Evolutionary conservation across 176 grass and related monocot species (phyloP), one percentile per base, ranked within the genome.

Genomic region (Thinopyrum elongatum): DNA sequence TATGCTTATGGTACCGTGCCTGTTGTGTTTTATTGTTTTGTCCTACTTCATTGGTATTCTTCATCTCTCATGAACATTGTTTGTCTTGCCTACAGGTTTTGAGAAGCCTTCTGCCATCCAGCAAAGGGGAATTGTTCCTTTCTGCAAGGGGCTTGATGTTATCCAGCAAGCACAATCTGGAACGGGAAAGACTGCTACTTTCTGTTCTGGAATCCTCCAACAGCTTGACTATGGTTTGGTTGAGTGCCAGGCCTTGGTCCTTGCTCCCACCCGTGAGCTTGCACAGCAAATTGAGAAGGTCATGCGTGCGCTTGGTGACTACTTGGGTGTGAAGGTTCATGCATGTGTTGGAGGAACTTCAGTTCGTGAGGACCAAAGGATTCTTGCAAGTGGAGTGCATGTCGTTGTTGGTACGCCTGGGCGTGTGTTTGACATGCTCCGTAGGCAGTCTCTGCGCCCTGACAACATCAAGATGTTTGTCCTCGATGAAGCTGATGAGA

Each of bases 91-190:
- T 66, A 11, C 81, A 97, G 95, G 95, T 90, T 97, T 97, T 83
- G 95, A 97, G 91, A 97, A 95, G 36, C 95, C 95, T 55, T 97
- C 95, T 25, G 95, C 95, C 27, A 97, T 97, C 61, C 95, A 95
- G 85, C 95, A 97, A 73, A 91, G 95, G 80, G 95, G 93, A 62
- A 95, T 97, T 15, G 95, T 97, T 53, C 95, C 95, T 2, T 97
- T 97, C 80, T 95, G 93, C 91, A 93, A 97, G 87, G 95, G 95
- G 0, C 91, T 97, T 70, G 95, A 97, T 94, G 95, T 95, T 66
- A 97, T 97, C 74, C 95, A 97, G 85, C 95, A 97, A 68, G 95
- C 95, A 19, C 95, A 97, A 33, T 97, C 95, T 60, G 95, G 95
- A 82, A 97, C 95, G 4, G 93, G 95, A 85, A 97, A 97, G 85